Base-by-base conservation (phyloP, 805 yeast genomes). In the Myxozyma vanderwaltii region DNA sequence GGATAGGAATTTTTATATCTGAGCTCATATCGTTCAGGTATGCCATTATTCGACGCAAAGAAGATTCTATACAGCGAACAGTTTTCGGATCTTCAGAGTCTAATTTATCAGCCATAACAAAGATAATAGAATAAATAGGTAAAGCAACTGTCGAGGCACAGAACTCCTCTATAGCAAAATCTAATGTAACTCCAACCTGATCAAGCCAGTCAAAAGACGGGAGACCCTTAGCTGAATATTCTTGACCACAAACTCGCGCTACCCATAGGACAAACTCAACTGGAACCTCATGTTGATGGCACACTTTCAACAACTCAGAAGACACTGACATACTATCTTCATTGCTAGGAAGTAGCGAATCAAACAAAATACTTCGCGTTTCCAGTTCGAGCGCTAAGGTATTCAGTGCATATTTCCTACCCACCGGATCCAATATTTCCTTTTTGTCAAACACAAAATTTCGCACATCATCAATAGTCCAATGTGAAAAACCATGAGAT, bases 241-340 rank as follows among this genome's bases (percentile, higher is more conserved):
- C 65, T 2, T 50, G 54, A 3, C 60, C 65, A 44, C 60, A 55
- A 2, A 60, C 45, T 13, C 39, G 46, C 1, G 61, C 36, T 8
- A 51, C 51, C 65, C 65, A 62, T 4, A 19, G 7, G 7, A 38
- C 15, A 46, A 62, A 62, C 12, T 43, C 61, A 27, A 26, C 45
- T 7, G 61, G 49, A 45, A 59, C 21, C 12, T 51, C 35, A 12
- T 49, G 43, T 15, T 23, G 43, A 17, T 41, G 13, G 38, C 58
- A 56, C n/a, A 54, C 8, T 24, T 31, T 23, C 21, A 59, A 41
- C 26, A 60, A 36, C 27, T 31, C 39, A 23, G 51, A 33, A 12
- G 56, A 47, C 46, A 58, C 24, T 13, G 17, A 21, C 5, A 15
- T 10, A 21, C 53, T 46, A 12, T 49, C 57, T 2, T 33, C 31